Conservation (phyloP, 129 eudicot species). For the Flaveria robusta region DNA sequence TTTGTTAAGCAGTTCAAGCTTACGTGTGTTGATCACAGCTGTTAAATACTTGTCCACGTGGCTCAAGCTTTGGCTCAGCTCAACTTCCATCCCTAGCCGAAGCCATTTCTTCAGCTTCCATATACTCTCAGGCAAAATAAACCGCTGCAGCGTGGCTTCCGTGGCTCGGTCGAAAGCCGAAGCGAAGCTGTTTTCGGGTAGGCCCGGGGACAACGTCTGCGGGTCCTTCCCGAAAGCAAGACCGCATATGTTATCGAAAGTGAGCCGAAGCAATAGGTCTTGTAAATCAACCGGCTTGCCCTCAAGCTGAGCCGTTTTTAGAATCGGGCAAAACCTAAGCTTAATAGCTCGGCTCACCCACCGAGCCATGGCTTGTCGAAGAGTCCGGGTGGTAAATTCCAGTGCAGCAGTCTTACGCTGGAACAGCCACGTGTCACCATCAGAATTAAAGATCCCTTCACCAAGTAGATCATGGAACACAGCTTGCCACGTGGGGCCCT, state of each 20-base stretch:
- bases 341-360: conserved; percentile 82
- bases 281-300: conserved; percentile 65
- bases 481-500: conserved; percentile 80
- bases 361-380: conserved; percentile 81
- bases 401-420: conserved; percentile 81
- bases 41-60: conserved; percentile 69
- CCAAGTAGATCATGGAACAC: conserved; percentile 76
- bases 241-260: conserved; percentile 78
- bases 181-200: conserved; percentile 64
- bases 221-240: conserved; percentile 82
- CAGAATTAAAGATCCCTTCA: conserved; percentile 68
- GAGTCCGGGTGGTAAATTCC: conserved; percentile 73
- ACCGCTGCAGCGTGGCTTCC: conserved; percentile 72
- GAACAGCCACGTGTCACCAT: conserved; percentile 80
- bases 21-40: conserved; percentile 55
- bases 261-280: conserved; percentile 68
- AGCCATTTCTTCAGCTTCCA: conserved; percentile 69
- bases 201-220: conserved; percentile 53
- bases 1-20: conserved; percentile 57
- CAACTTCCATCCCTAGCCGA: conserved; percentile 68
- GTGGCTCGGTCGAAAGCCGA: conserved; percentile 75
- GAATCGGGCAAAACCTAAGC: conserved; percentile 55
- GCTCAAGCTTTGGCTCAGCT: conserved; percentile 51
- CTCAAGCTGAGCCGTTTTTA: conserved; percentile 54
- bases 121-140: conserved; percentile 54